A percentile compares a stretch with the other conserved stretches of the same genome.
Evolutionary conservation across 1,284 basidiomycete genomes (phyloP).

Genomic region (Marasmius tenuissimus): DNA sequence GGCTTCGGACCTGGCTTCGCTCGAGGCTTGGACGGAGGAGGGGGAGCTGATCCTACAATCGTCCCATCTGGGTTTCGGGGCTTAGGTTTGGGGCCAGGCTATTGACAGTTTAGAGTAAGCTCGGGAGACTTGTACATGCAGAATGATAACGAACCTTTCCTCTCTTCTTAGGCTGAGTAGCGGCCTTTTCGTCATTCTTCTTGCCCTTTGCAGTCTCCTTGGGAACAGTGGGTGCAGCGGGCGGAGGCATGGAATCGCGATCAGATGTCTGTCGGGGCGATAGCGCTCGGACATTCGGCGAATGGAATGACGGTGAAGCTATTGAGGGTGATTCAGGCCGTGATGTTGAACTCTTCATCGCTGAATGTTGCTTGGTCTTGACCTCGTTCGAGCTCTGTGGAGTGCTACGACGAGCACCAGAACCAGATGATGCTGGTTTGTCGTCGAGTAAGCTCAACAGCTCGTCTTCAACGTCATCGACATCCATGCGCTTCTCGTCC

Average conservation of each 20-base stretch:
- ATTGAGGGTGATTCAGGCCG: slow-evolving; percentile 6
- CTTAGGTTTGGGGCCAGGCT: slow-evolving; percentile 43
- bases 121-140: slow-evolving; percentile 9
- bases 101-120: slow-evolving; percentile 7
- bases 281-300: slow-evolving; percentile 9
- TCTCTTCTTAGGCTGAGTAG: slow-evolving; percentile 44
- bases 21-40: slow-evolving; percentile 36
- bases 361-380: not conserved
- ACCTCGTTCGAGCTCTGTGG: slow-evolving; percentile 2
- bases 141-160: slow-evolving; percentile 42
- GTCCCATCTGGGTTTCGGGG: slow-evolving; percentile 33
- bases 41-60: slow-evolving; percentile 13
- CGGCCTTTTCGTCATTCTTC: slow-evolving; percentile 14
- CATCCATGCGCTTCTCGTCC: slow-evolving; percentile 33
- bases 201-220: slow-evolving; percentile 18
- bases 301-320: slow-evolving; percentile 17
- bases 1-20: slow-evolving; percentile 35
- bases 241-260: slow-evolving; percentile 60
- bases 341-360: not conserved
- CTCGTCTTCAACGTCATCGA: slow-evolving; percentile 68
- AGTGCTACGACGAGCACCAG: not conserved
- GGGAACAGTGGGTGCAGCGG: slow-evolving; percentile 33
- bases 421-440: slow-evolving; percentile 21
- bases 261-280: slow-evolving; percentile 32
- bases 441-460: slow-evolving; percentile 66